These are phyloP conservation scores for Lichtheimia ramosa DNA, from an alignment of 371 early-diverging fungal genomes.

Conservation along the genomic window DNA sequence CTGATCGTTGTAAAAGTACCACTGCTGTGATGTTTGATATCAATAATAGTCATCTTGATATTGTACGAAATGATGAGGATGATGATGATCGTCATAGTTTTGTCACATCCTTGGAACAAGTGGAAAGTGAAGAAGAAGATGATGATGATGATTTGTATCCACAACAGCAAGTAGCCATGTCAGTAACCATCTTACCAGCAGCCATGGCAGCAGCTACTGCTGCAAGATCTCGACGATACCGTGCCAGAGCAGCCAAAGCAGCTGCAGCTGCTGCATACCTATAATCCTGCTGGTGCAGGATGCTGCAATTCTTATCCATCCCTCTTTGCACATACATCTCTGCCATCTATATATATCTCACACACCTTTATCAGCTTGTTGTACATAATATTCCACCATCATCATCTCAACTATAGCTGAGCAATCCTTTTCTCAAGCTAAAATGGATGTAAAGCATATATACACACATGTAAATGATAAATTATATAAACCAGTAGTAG, in stretches of 20 bases:
- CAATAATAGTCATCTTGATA: background rate
- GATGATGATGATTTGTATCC: background rate
- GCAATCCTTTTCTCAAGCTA: no score
- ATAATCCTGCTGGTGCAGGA: no score
- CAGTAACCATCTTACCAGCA: slow-evolving; percentile 1
- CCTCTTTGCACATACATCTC: no score
- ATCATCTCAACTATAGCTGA: no score
- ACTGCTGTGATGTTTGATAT: background rate
- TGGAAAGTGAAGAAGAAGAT: background rate
- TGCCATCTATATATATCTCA: no score
- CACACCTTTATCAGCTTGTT: no score
- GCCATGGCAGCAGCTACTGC: slow-evolving; percentile 11
- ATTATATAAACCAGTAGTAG: no score
- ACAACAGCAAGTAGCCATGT: slow-evolving; percentile 1
- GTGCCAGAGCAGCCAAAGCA: slow-evolving; percentile 7
- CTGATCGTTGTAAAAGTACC: background rate
- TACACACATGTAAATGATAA: no score
- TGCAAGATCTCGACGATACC: slow-evolving; percentile 9
- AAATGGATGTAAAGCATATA: no score
- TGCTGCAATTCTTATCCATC: no score
- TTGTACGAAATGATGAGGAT: background rate
- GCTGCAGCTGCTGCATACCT: background rate
- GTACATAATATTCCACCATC: no score
- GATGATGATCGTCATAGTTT: background rate
- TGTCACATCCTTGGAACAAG: background rate